Evolutionary conservation across 2,329 filamentous ascomycete species (phyloP), one percentile per base, ranked within the genome.

Genomic region (Diplodia sapinea): DNA sequence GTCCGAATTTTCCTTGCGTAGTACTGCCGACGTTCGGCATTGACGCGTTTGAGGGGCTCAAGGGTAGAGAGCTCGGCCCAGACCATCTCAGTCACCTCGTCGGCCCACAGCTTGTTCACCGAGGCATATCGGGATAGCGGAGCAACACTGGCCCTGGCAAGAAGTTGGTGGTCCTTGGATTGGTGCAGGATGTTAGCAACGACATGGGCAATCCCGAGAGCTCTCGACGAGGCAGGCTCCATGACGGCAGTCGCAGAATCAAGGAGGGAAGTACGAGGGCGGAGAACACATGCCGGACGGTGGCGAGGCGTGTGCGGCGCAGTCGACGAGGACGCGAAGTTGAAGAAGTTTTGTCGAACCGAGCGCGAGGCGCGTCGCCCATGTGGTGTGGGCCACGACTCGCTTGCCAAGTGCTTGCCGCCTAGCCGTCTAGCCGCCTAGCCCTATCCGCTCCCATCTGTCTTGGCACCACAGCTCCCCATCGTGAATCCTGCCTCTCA

Each of bases 101-200:
- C 61, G 9, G 61, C 61, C 61, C 61, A 64, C 9, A 64, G 61
- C 49, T 64, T 64, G 47, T 64, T 64, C 31, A 64, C 61, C 36
- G 36, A 43, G 36, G 31, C 47, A 26, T 29, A 20, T 17, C 36
- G 36, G 13, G 31, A 20, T 4, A 64, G 61, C 49, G 33, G 38
- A 5, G 17, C 17, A n/a, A 40, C 31, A 15, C 20, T 12, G 17
- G 15, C 47, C 11, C 20, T 15, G 26, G 26, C 12, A 29, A 36
- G 11, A 17, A 49, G 38, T 13, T 63, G n/a, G 15, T 17, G 47
- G 11, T 38, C 17, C 15, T 52, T 20, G 5, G 36, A n/a, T 52
- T 38, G 31, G n/a, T 54, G 47, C n/a, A 64, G 61, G 49, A 64
- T 29, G 13, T 54, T 43, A 62, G 57, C 57, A 50, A 62, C 40